These are phyloP conservation scores for Monilinia laxa DNA, from an alignment of 2,329 filamentous ascomycete genomes.

Conservation along the genomic window DNA sequence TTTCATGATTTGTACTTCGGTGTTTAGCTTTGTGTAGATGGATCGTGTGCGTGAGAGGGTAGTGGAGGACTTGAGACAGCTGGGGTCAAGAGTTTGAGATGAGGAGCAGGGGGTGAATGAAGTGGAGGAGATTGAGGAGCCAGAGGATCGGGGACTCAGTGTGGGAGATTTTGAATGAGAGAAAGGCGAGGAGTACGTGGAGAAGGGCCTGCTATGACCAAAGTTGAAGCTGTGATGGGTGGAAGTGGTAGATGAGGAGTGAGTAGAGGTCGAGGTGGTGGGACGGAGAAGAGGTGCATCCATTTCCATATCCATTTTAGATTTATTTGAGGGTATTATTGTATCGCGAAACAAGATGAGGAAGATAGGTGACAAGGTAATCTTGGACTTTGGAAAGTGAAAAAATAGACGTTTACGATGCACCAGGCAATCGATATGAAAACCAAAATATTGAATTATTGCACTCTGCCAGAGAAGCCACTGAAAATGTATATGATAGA, in stretches of 20 bases:
- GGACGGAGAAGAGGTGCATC: constrained; percentile 17
- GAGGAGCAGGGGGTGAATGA: not conserved
- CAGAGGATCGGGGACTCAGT: not conserved
- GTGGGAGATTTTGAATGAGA: not conserved
- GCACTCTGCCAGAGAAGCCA: not conserved
- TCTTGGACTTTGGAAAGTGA: not conserved
- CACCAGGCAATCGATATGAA: constrained; percentile 11
- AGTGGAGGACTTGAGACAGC: not conserved
- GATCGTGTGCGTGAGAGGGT: constrained; percentile 16
- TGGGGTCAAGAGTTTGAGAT: not conserved
- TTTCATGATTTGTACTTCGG: constrained; percentile 16
- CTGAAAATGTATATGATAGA: not conserved
- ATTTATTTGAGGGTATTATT: not conserved
- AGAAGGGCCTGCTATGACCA: not conserved
- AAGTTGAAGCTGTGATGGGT: not conserved
- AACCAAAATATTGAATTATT: not conserved
- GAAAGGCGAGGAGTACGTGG: not conserved
- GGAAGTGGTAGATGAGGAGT: not conserved
- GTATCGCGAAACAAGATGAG: not conserved
- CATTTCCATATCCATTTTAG: constrained; percentile 17
- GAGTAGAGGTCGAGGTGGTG: not conserved
- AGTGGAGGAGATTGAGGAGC: not conserved
- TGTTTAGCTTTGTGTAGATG: constrained; percentile 16
- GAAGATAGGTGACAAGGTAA: not conserved
- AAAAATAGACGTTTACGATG: not conserved